phyloP scores from a whole-genome alignment of 2,329 filamentous ascomycete species.

The Harringtonia aguacate region DNA sequence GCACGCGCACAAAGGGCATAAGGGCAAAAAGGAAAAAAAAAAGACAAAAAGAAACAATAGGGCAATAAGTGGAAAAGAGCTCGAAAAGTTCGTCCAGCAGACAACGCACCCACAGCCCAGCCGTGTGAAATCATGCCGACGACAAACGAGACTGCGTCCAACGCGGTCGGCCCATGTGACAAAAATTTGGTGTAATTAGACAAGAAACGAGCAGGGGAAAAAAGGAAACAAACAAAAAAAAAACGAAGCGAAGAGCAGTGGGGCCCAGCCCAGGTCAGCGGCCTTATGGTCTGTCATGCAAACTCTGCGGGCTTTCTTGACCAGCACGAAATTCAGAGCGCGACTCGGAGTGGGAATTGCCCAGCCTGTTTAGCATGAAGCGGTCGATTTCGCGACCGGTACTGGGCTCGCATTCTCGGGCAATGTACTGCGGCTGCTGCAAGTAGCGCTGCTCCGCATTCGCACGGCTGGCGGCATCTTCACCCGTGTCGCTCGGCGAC shows the following conservation, averaged over 20 bases:
- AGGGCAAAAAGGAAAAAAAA: not conserved
- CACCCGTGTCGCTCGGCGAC: conserved; percentile 13
- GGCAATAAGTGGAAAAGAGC: no score
- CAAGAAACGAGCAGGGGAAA: not conserved
- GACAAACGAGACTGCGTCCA: no score
- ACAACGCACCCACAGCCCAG: no score
- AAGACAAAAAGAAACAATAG: no score
- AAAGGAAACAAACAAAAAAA: not conserved
- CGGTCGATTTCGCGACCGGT: conserved; percentile 39
- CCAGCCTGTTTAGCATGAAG: conserved; percentile 40
- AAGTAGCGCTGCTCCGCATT: conserved; percentile 26
- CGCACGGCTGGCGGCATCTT: conserved; percentile 20
- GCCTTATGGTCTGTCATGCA: not conserved
- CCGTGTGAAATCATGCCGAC: no score
- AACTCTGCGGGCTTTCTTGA: not conserved
- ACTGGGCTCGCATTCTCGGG: conserved; percentile 28
- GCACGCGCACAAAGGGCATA: not conserved
- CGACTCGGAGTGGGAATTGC: not conserved
- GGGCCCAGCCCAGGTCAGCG: not conserved
- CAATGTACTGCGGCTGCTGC: conserved; percentile 40
- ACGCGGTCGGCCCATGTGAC: no score
- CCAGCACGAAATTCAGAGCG: not conserved
- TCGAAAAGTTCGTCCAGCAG: no score
- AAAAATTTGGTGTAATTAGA: not conserved
- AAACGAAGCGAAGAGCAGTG: not conserved